Percentiles rank a stretch among this genome's conserved stretches.
Evolutionary conservation across 192 early-diverging fungal species (phyloP).

Genomic region (Backusella australiensis): DNA sequence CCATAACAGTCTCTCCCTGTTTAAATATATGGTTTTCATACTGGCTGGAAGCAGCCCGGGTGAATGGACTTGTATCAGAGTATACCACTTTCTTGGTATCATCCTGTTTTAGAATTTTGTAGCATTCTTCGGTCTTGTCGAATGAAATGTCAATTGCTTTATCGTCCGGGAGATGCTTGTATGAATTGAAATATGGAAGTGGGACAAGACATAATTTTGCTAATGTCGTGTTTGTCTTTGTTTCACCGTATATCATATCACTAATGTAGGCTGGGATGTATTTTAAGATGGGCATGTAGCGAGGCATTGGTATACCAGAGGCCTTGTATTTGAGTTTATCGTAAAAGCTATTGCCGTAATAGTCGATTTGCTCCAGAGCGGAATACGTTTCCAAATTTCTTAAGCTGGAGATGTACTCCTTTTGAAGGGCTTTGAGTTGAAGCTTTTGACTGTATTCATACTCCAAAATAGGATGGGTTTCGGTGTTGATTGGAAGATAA

Average conservation of each 20-base stretch:
- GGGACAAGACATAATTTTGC: background rate
- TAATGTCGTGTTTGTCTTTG: background rate
- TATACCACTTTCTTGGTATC: background rate
- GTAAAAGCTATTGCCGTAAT: background rate
- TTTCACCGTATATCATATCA: background rate
- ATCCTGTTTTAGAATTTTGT: background rate
- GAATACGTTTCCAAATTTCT: constrained; percentile 9
- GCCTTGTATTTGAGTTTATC: background rate
- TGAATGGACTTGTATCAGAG: background rate
- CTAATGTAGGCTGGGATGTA: background rate
- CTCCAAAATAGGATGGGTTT: background rate
- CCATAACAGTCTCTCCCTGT: constrained; percentile 16
- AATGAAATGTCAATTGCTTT: background rate
- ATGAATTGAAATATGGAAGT: background rate
- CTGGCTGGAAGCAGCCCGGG: background rate
- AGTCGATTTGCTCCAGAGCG: background rate
- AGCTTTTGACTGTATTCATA: background rate
- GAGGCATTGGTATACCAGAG: background rate
- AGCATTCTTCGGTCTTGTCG: background rate
- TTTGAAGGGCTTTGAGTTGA: background rate
- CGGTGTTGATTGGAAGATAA: background rate
- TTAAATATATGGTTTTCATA: constrained; percentile 1
- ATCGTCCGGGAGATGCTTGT: background rate
- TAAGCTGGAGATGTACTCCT: background rate
- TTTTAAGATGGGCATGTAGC: background rate